phyloP scores from a whole-genome alignment of 2,329 filamentous ascomycete genomes.

The Phaeomoniella chlamydospora region DNA sequence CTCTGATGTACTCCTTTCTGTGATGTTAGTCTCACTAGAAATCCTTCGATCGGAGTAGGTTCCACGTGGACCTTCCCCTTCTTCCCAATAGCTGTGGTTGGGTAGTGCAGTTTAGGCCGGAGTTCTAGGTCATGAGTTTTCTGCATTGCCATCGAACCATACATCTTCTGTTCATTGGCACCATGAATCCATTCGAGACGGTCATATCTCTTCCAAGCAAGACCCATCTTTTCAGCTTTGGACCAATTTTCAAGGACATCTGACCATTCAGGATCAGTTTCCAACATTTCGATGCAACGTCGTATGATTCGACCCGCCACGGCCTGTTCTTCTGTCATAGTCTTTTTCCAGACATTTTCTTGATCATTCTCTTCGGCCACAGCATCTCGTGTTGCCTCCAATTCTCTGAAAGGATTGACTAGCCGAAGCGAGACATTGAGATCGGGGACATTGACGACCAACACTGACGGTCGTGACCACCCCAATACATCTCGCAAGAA shows the following conservation, averaged over 20 bases:
- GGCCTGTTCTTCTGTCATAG: slow-evolving; percentile 33
- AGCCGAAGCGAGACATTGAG: slow-evolving; percentile 44
- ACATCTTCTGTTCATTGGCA: slow-evolving; percentile 52
- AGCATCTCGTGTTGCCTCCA: slow-evolving; percentile 24
- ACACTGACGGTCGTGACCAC: slow-evolving; percentile 37
- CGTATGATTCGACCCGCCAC: slow-evolving; percentile 42
- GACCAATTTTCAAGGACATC: slow-evolving; percentile 46
- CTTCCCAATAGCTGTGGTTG: slow-evolving; percentile 29
- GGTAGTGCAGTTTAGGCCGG: slow-evolving; percentile 50
- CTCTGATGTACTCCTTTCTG: slow-evolving; percentile 45
- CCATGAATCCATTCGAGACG: slow-evolving; percentile 55
- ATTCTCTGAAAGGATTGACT: slow-evolving; percentile 42
- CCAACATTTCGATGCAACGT: slow-evolving; percentile 44
- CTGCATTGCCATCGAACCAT: slow-evolving; percentile 53
- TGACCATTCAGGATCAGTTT: slow-evolving; percentile 41
- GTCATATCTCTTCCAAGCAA: slow-evolving; percentile 57
- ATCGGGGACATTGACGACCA: slow-evolving; percentile 50
- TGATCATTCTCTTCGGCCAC: slow-evolving; percentile 29
- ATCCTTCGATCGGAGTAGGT: slow-evolving; percentile 50
- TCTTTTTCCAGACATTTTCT: slow-evolving; percentile 21
- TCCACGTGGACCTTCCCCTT: slow-evolving; percentile 32
- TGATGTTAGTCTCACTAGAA: slow-evolving; percentile 49
- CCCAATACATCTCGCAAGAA: slow-evolving; percentile 47
- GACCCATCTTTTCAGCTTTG: slow-evolving; percentile 42
- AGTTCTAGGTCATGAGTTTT: slow-evolving; percentile 52